A percentile compares a stretch with the other conserved stretches of the same genome.
These are phyloP conservation scores for Suillus tomentosus DNA, from an alignment of 768 basidiomycete species.

Conservation along the genomic window DNA sequence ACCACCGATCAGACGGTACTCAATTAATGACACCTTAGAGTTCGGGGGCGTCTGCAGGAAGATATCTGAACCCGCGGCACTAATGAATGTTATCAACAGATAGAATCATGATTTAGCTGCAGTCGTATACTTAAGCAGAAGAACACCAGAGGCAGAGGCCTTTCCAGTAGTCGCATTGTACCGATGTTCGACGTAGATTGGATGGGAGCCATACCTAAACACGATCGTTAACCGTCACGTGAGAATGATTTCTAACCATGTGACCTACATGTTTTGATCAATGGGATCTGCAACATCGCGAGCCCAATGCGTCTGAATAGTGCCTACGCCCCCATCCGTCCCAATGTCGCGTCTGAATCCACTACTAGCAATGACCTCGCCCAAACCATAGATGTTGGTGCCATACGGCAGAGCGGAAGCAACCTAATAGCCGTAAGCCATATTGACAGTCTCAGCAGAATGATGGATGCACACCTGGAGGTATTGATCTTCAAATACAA, in stretches of 20 bases:
- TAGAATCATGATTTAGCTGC: neutral
- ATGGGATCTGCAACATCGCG: conserved; percentile 63
- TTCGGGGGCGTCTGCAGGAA: conserved; percentile 60
- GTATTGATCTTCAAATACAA: conserved; percentile 82
- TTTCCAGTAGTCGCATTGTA: conserved; percentile 50
- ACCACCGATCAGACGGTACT: conserved; percentile 77
- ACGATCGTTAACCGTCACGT: conserved; percentile 3
- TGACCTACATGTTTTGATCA: conserved; percentile 63
- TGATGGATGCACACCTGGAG: conserved; percentile 50
- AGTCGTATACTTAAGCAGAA: conserved; percentile 58
- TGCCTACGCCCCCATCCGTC: conserved; percentile 48
- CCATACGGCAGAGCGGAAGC: conserved; percentile 64
- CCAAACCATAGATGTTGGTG: conserved; percentile 78
- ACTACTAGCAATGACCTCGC: conserved; percentile 70
- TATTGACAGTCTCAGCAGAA: neutral
- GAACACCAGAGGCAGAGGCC: conserved; percentile 74
- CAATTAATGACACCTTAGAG: conserved; percentile 59
- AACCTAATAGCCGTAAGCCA: conserved; percentile 39
- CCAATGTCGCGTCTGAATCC: conserved; percentile 67
- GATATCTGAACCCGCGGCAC: conserved; percentile 71
- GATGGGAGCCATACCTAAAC: conserved; percentile 68
- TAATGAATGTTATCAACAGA: conserved; percentile 26
- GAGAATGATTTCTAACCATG: neutral
- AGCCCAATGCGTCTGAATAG: conserved; percentile 70
- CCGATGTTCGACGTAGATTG: conserved; percentile 75